Conservation (phyloP, 805 yeast species). For the Sugiyamaella mastotermitis region DNA sequence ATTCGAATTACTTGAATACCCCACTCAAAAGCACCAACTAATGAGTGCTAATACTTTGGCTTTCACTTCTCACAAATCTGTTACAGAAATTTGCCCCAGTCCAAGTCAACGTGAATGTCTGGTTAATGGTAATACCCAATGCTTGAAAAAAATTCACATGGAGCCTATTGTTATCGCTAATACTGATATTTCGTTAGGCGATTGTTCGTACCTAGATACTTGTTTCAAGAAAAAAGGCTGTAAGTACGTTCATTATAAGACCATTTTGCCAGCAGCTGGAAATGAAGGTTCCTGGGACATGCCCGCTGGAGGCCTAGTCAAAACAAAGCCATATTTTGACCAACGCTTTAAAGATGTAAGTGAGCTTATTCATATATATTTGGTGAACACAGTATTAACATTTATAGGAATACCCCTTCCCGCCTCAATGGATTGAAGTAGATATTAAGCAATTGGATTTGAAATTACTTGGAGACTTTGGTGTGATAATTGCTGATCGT, state of each 20-base stretch:
- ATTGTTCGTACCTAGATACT: conserved; percentile 90
- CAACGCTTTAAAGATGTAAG: no score
- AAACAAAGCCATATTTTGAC: no score
- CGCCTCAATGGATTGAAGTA: conserved; percentile 84
- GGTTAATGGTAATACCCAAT: conserved; percentile 14
- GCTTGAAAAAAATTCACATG: conserved; percentile 29
- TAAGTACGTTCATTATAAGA: conserved; percentile 68
- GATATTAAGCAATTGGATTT: conserved; percentile 75
- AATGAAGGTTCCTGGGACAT: no score
- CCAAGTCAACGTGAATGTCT: conserved; percentile 15
- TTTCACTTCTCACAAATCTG: not conserved
- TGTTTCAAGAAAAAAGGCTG: conserved; percentile 82
- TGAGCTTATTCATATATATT: no score
- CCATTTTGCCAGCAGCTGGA: conserved; percentile 24
- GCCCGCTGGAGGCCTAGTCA: no score
- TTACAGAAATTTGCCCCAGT: conserved; percentile 17
- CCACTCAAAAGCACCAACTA: not conserved
- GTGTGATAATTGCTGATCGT: conserved; percentile 73
- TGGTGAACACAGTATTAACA: no score
- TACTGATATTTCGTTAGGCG: conserved; percentile 73
- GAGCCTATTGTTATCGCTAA: conserved; percentile 33
- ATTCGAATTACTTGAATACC: not conserved
- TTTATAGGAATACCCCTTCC: conserved; percentile 29
- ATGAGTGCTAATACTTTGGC: not conserved
- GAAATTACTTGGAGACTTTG: conserved; percentile 67